Base-by-base conservation (phyloP, 108 stramenopile species). In the Bacterosira constricta region DNA sequence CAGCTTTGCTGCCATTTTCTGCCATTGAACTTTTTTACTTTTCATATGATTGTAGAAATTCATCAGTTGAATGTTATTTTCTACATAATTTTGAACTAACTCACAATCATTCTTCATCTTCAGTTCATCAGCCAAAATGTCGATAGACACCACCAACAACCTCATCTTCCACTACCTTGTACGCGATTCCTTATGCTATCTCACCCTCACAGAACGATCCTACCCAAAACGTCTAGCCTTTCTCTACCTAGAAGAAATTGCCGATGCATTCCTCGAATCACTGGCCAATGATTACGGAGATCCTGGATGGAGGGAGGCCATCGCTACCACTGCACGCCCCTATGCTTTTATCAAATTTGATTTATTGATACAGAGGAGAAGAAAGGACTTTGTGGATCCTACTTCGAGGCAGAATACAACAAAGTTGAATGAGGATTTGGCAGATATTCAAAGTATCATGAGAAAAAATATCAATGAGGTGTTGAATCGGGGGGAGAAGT, bases 151-250 rank as follows among this genome's bases (percentile, higher is more conserved):
- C 13, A 84, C 87, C 26, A 74, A 86, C 63, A 69, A 69, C 9
- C 71, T 73, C 21, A 57, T 79, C 15, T 98, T 97, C 71, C 96
- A 96, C 71, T 97, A 96, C 73, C 86, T 97, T 60, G 73, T 90
- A 17, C 87, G 87, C 11, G 88, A 87, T 59, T 83, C 76, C 42
- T 75, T 92, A 3, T 90, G 88, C 49, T 96, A 90, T 39, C 73
- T 95, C 18, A 81, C 90, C 0, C 64, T 93, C 77, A 88, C 90
- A 7, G 88, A 90, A 78, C 70, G 68, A 45, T 63, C 83, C 46
- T 99, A 98, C 84, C 98, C 98, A n/a, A 98, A 98, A 82, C 88
- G 97, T 45, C 69, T 96, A 50, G 94, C 96, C 11, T 99, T 99
- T 73, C 80, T 97, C 41, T 99, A 97, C 75, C 81, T 99, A 17